These are phyloP conservation scores for Fragaria nilgerrensis DNA, from an alignment of 306 rosid genomes.

Conservation along the genomic window DNA sequence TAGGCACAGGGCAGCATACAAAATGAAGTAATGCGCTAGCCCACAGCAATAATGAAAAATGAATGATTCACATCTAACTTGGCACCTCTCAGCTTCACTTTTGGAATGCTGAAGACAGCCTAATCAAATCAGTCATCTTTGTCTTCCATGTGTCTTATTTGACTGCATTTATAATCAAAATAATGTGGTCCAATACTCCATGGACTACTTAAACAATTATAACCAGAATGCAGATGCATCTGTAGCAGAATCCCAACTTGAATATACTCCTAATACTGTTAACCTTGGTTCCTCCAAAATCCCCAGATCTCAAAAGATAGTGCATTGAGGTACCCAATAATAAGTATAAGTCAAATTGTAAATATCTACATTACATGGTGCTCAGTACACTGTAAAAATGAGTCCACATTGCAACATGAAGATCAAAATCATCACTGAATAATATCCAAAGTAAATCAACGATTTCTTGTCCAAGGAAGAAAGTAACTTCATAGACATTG, in stretches of 20 bases:
- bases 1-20: too few species aligned
- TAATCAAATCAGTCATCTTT: conserved; percentile 13
- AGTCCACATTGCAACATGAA: neutral
- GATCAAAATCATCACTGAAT: neutral
- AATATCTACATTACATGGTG: neutral
- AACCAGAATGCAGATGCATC: neutral
- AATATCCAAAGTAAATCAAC: neutral
- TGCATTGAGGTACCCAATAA: neutral
- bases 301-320: neutral
- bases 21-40: neutral
- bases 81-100: conserved; percentile 4
- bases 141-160: conserved; percentile 40
- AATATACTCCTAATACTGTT: neutral
- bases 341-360: neutral
- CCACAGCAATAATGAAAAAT: neutral
- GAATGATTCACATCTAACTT: neutral
- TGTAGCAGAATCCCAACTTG: neutral
- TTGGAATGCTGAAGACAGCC: conserved; percentile 7
- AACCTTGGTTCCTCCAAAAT: conserved; percentile 6
- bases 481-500: conserved; percentile 8
- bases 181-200: conserved; percentile 13
- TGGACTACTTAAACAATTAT: neutral
- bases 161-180: neutral
- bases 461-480: neutral
- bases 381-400: neutral